Conservation (phyloP, 1,284 basidiomycete species). For the Golubevia sp. region DNA sequence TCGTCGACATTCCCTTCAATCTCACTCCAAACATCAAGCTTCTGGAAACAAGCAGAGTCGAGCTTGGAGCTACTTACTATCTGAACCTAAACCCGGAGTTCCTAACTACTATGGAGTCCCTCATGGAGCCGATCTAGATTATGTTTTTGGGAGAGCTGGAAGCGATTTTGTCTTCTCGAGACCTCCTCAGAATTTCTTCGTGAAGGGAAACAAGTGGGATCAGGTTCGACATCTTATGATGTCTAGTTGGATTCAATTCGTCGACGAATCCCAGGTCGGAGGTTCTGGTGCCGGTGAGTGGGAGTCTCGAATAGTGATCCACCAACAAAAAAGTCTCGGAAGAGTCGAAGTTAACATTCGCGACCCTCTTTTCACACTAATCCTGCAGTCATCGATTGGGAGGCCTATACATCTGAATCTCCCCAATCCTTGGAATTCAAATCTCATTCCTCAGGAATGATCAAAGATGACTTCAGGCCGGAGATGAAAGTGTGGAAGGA, state of each 20-base stretch:
- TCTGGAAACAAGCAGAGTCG: not conserved
- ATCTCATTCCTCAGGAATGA: too few species aligned
- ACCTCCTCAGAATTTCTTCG: conserved; percentile 1
- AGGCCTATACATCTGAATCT: too few species aligned
- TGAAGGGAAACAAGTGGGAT: conserved; percentile 1
- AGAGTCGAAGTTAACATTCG: too few species aligned
- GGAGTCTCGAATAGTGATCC: too few species aligned
- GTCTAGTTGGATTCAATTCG: conserved; percentile 1
- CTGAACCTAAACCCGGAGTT: conserved; percentile 1
- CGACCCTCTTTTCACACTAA: too few species aligned
- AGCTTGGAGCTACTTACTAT: conserved; percentile 1
- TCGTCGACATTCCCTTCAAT: not conserved
- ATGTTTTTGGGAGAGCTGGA: not conserved
- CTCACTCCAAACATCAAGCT: conserved; percentile 1
- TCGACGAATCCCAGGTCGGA: not conserved
- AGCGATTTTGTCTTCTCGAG: conserved; percentile 1
- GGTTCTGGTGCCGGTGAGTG: not conserved
- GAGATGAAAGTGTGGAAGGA: too few species aligned
- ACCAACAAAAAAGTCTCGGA: too few species aligned
- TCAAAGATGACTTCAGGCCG: too few species aligned
- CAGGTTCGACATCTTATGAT: not conserved
- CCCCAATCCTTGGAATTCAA: too few species aligned
- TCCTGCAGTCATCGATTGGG: too few species aligned
- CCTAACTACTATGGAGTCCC: not conserved
- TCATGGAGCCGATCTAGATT: conserved; percentile 3